Conservation (phyloP, 2,329 filamentous ascomycete species). For the Sclerotinia spermophila region DNA sequence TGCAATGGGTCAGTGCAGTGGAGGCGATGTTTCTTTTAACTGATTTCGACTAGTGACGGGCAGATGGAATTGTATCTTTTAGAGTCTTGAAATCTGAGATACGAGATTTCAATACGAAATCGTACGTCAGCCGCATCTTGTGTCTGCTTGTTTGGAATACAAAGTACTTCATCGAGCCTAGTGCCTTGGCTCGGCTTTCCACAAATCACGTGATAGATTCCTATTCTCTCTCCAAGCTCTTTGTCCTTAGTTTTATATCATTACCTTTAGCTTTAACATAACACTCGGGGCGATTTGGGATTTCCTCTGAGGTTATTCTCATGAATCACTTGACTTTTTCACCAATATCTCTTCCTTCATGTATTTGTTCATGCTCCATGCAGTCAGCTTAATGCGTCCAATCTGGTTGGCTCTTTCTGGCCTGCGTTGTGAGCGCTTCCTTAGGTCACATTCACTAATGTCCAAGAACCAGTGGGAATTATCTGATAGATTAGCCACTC, state of each 20-base stretch:
- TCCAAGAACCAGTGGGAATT: background rate
- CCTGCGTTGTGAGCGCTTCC: background rate
- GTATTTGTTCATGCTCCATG: background rate
- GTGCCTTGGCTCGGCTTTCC: background rate
- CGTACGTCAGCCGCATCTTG: background rate
- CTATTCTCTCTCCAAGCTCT: background rate
- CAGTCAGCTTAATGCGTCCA: background rate
- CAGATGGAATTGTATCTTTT: background rate
- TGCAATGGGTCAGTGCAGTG: background rate
- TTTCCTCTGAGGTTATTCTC: no score
- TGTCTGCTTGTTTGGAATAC: background rate
- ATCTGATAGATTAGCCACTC: background rate
- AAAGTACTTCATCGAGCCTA: conserved; percentile 6
- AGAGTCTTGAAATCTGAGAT: background rate
- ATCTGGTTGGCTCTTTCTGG: background rate
- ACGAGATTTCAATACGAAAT: background rate
- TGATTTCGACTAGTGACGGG: background rate
- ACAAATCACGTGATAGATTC: background rate
- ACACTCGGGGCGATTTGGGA: no score
- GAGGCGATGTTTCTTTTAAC: background rate
- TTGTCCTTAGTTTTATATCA: background rate
- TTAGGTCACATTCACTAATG: background rate
- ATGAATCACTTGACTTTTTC: background rate
- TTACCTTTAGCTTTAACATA: background rate
- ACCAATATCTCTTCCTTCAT: background rate